Conservation (phyloP, 345 rosid genomes). For the Gossypium stocksii region DNA sequence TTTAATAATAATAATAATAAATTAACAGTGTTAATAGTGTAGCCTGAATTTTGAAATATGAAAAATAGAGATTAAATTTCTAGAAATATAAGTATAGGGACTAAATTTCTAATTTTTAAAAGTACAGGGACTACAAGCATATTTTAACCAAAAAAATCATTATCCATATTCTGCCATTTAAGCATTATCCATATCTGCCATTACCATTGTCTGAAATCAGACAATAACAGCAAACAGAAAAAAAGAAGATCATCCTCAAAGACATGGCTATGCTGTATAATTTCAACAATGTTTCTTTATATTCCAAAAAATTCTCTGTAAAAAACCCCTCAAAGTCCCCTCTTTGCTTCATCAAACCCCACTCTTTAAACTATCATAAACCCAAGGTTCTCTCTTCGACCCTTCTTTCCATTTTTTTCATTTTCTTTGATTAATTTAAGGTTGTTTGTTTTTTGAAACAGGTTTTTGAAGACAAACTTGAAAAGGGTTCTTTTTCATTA, state of each 20-base stretch:
- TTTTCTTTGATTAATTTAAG: background rate
- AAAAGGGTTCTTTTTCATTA: constrained; percentile 13
- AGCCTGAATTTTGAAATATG: no score
- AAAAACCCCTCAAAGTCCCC: background rate
- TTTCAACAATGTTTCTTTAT: background rate
- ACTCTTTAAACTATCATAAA: background rate
- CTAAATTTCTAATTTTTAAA: no score
- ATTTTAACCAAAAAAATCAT: background rate
- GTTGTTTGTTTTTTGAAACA: background rate
- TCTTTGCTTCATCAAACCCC: background rate
- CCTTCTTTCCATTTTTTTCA: background rate
- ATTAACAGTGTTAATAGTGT: no score
- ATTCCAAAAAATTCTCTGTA: background rate
- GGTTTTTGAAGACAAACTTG: constrained; percentile 1
- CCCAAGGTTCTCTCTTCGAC: constrained; percentile 5
- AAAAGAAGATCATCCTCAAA: background rate
- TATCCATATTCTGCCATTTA: background rate
- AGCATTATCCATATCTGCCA: background rate
- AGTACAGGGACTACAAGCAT: no score
- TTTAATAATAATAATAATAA: no score
- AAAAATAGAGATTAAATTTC: no score
- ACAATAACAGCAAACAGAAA: background rate
- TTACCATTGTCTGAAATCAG: background rate
- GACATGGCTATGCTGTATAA: constrained; percentile 2
- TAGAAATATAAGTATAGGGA: no score